phyloP scores from a whole-genome alignment of 345 rosid genomes.

The Xanthoceras sorbifolium region DNA sequence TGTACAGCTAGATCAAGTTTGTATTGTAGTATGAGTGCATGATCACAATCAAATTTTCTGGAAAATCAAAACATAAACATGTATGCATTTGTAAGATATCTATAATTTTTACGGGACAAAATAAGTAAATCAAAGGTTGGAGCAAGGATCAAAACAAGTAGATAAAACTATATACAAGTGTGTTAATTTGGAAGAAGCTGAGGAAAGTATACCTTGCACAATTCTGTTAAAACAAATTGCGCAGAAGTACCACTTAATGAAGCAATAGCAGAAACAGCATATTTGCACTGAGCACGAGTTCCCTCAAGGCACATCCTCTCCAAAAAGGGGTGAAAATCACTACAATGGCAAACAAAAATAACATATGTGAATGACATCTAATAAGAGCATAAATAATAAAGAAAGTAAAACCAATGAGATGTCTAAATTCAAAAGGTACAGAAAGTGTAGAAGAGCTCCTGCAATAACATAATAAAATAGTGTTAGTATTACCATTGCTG shows the following conservation, averaged over 20 bases:
- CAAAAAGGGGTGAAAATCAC: slow-evolving; percentile 67
- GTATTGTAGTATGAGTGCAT: neutral
- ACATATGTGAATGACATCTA: neutral
- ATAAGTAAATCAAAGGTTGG: neutral
- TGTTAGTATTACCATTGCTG: neutral
- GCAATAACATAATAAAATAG: neutral
- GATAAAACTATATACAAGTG: neutral
- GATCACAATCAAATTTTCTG: neutral
- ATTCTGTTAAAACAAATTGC: slow-evolving; percentile 44
- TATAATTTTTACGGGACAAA: neutral
- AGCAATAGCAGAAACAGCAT: slow-evolving; percentile 83
- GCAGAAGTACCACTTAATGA: slow-evolving; percentile 59
- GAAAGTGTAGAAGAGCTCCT: neutral
- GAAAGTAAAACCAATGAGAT: neutral
- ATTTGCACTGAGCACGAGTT: slow-evolving; percentile 77
- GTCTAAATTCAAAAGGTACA: neutral
- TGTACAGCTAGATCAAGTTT: neutral
- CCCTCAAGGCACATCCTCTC: slow-evolving; percentile 72
- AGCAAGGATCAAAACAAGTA: neutral
- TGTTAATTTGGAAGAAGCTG: neutral
- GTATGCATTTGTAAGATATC: neutral
- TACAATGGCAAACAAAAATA: slow-evolving; percentile 32
- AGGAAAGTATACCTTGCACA: slow-evolving; percentile 64
- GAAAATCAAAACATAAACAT: neutral
- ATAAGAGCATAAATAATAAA: slow-evolving; percentile 1